These are phyloP conservation scores for Ascochyta lentis DNA, from an alignment of 2,329 filamentous ascomycete species.

Conservation along the genomic window DNA sequence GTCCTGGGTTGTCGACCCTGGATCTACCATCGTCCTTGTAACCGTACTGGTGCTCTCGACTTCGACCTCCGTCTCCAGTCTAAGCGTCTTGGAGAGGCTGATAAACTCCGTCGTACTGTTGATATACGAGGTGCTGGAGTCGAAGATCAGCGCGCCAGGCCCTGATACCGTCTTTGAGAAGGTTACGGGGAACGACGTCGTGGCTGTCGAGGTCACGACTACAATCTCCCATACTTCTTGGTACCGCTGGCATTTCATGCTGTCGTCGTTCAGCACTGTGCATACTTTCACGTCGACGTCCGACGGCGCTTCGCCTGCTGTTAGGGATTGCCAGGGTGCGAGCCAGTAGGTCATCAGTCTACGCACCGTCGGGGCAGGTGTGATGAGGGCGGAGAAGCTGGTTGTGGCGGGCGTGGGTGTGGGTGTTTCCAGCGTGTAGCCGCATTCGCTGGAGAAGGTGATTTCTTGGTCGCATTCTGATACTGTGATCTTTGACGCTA, in stretches of 20 bases:
- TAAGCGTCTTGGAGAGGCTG: conserved; percentile 48
- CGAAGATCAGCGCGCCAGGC: conserved; percentile 45
- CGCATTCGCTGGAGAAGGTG: conserved; percentile 55
- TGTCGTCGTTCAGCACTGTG: conserved; percentile 40
- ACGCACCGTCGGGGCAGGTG: conserved; percentile 48
- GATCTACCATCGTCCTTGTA: background rate
- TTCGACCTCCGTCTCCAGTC: conserved; percentile 46
- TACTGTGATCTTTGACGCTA: conserved; percentile 51
- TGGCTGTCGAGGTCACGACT: conserved; percentile 47
- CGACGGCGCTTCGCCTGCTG: conserved; percentile 46
- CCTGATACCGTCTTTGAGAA: conserved; percentile 49
- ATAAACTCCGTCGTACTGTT: conserved; percentile 49
- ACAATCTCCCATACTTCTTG: conserved; percentile 53
- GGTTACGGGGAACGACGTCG: conserved; percentile 46
- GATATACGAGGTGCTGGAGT: conserved; percentile 49
- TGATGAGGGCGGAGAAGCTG: conserved; percentile 32
- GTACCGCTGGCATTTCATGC: conserved; percentile 49
- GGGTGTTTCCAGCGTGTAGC: conserved; percentile 51
- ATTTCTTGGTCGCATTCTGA: conserved; percentile 53
- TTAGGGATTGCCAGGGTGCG: conserved; percentile 54
- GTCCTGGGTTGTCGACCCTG: background rate
- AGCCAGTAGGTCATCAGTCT: conserved; percentile 53
- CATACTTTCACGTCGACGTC: conserved; percentile 54
- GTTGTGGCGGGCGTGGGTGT: conserved; percentile 31
- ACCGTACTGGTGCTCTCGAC: conserved; percentile 42